Conservation (phyloP, 2,329 filamentous ascomycete species). For the Bipolaris zeicola region DNA sequence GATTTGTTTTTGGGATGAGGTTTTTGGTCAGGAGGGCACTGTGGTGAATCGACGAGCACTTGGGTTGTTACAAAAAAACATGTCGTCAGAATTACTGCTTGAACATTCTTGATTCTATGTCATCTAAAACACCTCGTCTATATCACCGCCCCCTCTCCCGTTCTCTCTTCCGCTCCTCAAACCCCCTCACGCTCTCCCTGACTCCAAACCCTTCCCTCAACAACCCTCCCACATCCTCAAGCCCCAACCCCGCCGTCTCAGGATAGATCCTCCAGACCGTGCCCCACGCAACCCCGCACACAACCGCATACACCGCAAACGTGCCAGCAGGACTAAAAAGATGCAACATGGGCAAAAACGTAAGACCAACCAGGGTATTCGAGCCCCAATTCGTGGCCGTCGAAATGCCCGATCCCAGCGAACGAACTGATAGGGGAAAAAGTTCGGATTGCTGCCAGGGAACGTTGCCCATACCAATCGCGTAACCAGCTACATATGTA, state of each 20-base stretch:
- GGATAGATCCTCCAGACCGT: slow-evolving; percentile 78
- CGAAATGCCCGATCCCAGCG: slow-evolving; percentile 71
- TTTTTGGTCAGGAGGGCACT: neutral
- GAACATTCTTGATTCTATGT: too few relatives aligned
- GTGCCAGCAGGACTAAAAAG: slow-evolving; percentile 73
- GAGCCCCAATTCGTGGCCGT: slow-evolving; percentile 87
- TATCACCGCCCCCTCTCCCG: neutral
- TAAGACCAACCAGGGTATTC: slow-evolving; percentile 85
- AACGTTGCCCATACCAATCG: slow-evolving; percentile 85
- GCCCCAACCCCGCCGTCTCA: slow-evolving; percentile 78
- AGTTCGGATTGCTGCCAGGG: slow-evolving; percentile 96
- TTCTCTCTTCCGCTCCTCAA: slow-evolving; percentile 16
- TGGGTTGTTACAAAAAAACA: too few relatives aligned
- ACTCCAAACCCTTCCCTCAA: slow-evolving; percentile 74
- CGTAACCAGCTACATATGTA: slow-evolving; percentile 83
- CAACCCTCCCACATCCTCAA: slow-evolving; percentile 79
- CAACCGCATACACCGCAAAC: slow-evolving; percentile 76
- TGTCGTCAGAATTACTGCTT: too few relatives aligned
- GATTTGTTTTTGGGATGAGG: slow-evolving; percentile 12
- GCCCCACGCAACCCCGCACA: slow-evolving; percentile 73
- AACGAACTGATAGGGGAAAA: slow-evolving; percentile 77
- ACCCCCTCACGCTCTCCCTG: slow-evolving; percentile 36
- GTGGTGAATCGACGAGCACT: neutral
- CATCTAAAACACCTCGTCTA: neutral
- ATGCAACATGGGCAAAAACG: slow-evolving; percentile 88